phyloP scores from a whole-genome alignment of 2,329 filamentous ascomycete species.

The Botrytis galanthina region DNA sequence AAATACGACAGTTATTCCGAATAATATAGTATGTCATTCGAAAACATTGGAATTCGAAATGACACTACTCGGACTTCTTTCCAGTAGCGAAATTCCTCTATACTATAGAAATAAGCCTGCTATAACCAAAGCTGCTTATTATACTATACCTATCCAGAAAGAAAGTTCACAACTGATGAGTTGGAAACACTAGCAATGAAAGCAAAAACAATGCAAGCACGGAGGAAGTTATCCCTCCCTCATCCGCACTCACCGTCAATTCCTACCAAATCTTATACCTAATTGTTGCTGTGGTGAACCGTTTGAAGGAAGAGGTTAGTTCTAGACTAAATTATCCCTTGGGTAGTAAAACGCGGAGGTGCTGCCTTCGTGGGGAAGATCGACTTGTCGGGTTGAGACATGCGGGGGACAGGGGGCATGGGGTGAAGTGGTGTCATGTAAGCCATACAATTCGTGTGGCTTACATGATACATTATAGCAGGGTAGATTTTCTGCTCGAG shows the following conservation, averaged over 20 bases:
- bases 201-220: neutral
- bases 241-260: neutral
- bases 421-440: constrained; percentile 12
- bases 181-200: neutral
- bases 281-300: neutral
- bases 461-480: neutral
- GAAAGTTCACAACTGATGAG: neutral
- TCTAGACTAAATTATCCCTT: neutral
- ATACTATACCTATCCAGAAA: neutral
- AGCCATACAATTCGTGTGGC: neutral
- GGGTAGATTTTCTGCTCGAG: constrained; percentile 4
- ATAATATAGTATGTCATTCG: neutral
- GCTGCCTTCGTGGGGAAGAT: constrained; percentile 19
- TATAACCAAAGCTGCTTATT: neutral
- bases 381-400: constrained; percentile 15
- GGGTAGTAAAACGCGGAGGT: neutral
- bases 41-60: neutral
- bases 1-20: neutral
- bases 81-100: neutral
- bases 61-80: neutral
- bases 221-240: neutral
- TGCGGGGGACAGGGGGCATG: constrained; percentile 21
- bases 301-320: neutral
- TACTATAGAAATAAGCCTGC: neutral
- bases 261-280: neutral